Conservation (phyloP, 306 rosid species). For the Sphenostylis stenocarpa region DNA sequence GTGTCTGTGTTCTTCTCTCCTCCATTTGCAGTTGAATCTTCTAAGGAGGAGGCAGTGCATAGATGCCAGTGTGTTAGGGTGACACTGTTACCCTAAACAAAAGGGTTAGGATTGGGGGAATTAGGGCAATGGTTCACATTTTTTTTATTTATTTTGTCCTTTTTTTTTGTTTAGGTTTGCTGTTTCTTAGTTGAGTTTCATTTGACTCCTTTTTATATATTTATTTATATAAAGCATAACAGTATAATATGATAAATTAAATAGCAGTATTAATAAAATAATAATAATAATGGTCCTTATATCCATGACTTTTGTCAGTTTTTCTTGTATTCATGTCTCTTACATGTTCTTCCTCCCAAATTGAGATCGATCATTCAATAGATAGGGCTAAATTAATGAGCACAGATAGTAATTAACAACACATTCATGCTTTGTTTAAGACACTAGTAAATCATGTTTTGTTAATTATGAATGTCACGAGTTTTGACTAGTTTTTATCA, state of each 20-base stretch:
- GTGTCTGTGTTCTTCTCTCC: neutral
- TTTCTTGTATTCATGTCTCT: neutral
- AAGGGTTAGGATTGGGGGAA: neutral
- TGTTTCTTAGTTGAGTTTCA: neutral
- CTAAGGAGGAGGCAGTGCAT: neutral
- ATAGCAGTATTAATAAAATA: neutral
- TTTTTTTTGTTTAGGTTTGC: neutral
- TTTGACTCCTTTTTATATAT: neutral
- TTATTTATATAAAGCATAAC: neutral
- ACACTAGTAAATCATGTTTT: neutral
- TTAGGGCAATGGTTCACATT: neutral
- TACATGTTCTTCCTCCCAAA: too few relatives aligned
- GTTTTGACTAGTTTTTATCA: neutral
- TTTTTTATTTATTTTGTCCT: neutral
- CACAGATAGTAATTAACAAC: too few relatives aligned
- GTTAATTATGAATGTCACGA: neutral
- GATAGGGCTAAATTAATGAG: too few relatives aligned
- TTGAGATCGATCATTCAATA: too few relatives aligned
- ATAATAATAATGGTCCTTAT: neutral
- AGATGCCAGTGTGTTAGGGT: neutral
- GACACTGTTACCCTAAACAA: neutral
- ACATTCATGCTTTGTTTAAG: neutral
- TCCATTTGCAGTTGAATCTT: neutral
- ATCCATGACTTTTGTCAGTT: neutral
- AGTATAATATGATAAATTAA: neutral